Conservation (phyloP, 2,329 filamentous ascomycete species). For the Diaporthe australafricana region DNA sequence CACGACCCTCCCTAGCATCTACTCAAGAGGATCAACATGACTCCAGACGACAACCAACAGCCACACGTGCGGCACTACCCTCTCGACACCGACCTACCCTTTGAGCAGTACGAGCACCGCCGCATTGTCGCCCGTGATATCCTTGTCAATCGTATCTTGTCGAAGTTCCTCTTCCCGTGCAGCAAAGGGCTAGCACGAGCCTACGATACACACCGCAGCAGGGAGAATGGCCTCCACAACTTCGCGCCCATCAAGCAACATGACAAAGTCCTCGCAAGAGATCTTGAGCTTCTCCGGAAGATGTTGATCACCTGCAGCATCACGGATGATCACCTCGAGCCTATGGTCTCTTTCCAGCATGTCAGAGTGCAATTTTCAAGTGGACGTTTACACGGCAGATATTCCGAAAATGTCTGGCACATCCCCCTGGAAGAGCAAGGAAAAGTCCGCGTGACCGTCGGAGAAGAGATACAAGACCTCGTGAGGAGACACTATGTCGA, state of each 20-base stretch:
- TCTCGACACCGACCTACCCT: conserved; percentile 48
- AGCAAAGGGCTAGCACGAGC: conserved; percentile 30
- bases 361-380: not conserved
- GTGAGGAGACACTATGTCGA: conserved; percentile 43
- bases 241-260: conserved; percentile 40
- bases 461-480: conserved; percentile 40
- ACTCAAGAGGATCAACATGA: not conserved
- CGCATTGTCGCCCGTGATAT: conserved; percentile 46
- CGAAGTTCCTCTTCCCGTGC: conserved; percentile 44
- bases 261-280: conserved; percentile 42
- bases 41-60: not conserved
- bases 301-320: conserved; percentile 42
- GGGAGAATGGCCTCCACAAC: not conserved
- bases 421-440: too few species aligned
- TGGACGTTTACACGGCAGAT: not conserved
- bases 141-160: conserved; percentile 47
- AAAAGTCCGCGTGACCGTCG: conserved; percentile 16
- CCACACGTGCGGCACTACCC: conserved; percentile 46
- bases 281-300: conserved; percentile 44
- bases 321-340: not conserved
- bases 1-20: not conserved
- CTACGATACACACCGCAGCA: conserved; percentile 33
- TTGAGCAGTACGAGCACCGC: conserved; percentile 49
- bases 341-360: not conserved
- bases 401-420: not conserved